Conservation (phyloP, 2,329 filamentous ascomycete genomes). For the Arthrinium puccinioides region DNA sequence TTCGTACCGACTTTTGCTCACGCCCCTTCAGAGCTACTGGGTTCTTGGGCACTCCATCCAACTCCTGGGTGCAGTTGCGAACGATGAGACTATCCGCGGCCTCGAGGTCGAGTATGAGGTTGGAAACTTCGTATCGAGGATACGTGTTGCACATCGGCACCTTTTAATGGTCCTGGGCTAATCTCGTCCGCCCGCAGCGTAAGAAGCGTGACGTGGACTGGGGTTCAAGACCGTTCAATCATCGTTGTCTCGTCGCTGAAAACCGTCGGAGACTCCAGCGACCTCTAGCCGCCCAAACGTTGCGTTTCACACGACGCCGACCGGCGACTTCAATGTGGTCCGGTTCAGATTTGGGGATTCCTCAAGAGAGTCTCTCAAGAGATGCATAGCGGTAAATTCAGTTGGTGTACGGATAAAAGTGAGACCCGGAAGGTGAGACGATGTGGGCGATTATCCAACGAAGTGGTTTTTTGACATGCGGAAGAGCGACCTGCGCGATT, state of each 20-base stretch:
- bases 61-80: conserved; percentile 28
- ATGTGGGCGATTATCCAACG: too few species aligned
- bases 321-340: too few species aligned
- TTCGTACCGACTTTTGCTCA: conserved; percentile 8
- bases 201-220: too few species aligned
- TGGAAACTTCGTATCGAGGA: conserved; percentile 26
- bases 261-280: conserved; percentile 5
- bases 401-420: too few species aligned
- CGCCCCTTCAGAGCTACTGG: background rate
- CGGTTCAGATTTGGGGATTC: too few species aligned
- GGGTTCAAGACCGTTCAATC: too few species aligned
- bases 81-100: conserved; percentile 36
- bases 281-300: conserved; percentile 9
- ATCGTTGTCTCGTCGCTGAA: conserved; percentile 3
- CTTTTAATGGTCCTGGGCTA: background rate
- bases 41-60: conserved; percentile 21
- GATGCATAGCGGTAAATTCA: too few species aligned
- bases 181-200: background rate
- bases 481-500: too few species aligned
- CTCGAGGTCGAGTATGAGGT: conserved; percentile 44
- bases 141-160: background rate
- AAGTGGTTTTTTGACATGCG: too few species aligned
- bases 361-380: too few species aligned
- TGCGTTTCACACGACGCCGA: too few species aligned
- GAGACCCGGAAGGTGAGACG: too few species aligned